Evolutionary conservation across 371 early-diverging fungal genomes (phyloP).

Genomic region (Mucor racemosus): DNA sequence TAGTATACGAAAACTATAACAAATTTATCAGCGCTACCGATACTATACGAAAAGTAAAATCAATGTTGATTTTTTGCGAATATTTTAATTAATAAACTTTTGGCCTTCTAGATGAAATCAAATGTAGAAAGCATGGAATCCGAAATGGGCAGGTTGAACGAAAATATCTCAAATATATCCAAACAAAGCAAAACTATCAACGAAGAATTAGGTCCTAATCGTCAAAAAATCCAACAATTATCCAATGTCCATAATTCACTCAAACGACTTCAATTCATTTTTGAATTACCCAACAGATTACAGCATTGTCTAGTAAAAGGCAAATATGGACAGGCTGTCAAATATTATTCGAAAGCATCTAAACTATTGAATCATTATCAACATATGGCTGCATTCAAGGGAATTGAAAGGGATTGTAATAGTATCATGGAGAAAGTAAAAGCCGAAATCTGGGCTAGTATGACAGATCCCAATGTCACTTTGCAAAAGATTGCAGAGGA

Average conservation of each 20-base stretch:
- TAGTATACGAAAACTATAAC: conserved; percentile 96
- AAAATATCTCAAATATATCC: conserved; percentile 72
- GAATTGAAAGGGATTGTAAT: conserved; percentile 78
- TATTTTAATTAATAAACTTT: neutral
- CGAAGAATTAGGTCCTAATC: conserved; percentile 62
- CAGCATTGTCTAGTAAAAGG: conserved; percentile 59
- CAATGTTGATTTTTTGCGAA: neutral
- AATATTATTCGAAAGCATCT: conserved; percentile 73
- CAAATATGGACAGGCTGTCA: conserved; percentile 77
- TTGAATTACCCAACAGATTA: conserved; percentile 81
- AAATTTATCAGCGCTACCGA: conserved; percentile 95
- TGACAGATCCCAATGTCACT: conserved; percentile 28
- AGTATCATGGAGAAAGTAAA: conserved; percentile 74
- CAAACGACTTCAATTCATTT: conserved; percentile 82
- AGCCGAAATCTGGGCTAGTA: conserved; percentile 48
- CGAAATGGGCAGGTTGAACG: conserved; percentile 74
- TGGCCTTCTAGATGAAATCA: conserved; percentile 63
- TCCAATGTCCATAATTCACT: conserved; percentile 77
- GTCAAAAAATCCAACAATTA: conserved; percentile 76
- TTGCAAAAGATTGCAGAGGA: conserved; percentile 55
- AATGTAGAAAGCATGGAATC: conserved; percentile 82
- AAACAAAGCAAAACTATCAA: conserved; percentile 60
- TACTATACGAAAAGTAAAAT: conserved; percentile 73
- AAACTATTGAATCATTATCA: conserved; percentile 78
- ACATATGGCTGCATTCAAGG: conserved; percentile 73